Conservation (phyloP, 805 yeast species). For the Tetrapisispora phaffii region DNA sequence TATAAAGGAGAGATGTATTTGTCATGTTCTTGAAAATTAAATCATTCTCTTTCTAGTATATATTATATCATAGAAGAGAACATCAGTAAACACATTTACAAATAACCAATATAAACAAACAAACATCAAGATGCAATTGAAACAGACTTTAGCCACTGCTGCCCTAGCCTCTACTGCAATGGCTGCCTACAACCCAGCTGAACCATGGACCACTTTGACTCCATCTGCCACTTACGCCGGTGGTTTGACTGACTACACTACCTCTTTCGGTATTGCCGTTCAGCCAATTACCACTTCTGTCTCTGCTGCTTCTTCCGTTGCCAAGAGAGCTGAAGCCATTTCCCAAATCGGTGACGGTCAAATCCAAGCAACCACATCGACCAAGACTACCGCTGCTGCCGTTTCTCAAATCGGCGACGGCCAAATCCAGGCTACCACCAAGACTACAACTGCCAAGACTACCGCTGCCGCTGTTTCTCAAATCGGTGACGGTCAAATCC, state of each 20-base stretch:
- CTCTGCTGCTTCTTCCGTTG: slow-evolving; percentile 10
- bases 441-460: slow-evolving; percentile 10
- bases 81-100: too few relatives aligned
- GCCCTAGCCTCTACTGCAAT: slow-evolving; percentile 20
- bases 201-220: slow-evolving; percentile 35
- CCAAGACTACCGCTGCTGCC: slow-evolving; percentile 25
- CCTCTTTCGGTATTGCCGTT: slow-evolving; percentile 36
- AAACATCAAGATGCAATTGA: slow-evolving; percentile 11
- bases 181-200: slow-evolving; percentile 21
- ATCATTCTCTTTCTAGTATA: too few relatives aligned
- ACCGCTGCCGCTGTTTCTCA: slow-evolving; percentile 22
- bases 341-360: slow-evolving; percentile 46
- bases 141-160: slow-evolving; percentile 19
- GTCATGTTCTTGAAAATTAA: too few relatives aligned
- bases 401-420: slow-evolving; percentile 39
- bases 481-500: slow-evolving; percentile 5
- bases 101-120: too few relatives aligned
- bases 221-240: slow-evolving; percentile 31
- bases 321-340: slow-evolving; percentile 31
- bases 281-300: slow-evolving; percentile 26
- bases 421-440: slow-evolving; percentile 26
- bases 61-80: neutral
- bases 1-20: too few relatives aligned
- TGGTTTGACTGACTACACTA: slow-evolving; percentile 30
- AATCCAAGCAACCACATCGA: slow-evolving; percentile 35